phyloP scores from a whole-genome alignment of 106 monocot species.

The Dioscorea alata region DNA sequence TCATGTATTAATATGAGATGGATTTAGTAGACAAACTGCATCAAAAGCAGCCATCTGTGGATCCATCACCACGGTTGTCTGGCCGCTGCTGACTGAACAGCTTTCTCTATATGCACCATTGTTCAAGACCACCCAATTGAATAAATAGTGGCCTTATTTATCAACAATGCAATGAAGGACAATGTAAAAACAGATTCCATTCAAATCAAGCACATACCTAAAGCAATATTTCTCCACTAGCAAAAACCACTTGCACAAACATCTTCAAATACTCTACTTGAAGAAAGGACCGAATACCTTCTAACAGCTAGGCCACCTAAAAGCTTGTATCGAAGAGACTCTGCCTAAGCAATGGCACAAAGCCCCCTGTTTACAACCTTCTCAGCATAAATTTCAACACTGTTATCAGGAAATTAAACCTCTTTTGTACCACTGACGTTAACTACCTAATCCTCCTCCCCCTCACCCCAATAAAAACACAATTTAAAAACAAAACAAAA shows the following conservation, averaged over 20 bases:
- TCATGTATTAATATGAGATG: constrained; percentile 10
- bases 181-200: background rate
- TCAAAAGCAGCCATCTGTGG: constrained; percentile 7
- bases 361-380: constrained; percentile 10
- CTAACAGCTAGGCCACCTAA: constrained; percentile 13
- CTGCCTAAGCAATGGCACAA: background rate
- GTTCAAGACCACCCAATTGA: background rate
- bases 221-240: background rate
- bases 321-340: constrained; percentile 5
- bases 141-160: background rate
- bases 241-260: background rate
- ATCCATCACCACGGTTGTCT: constrained; percentile 34
- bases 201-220: background rate
- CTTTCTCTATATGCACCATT: constrained; percentile 3
- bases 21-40: constrained; percentile 22
- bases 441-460: background rate
- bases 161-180: background rate
- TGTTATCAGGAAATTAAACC: constrained; percentile 8
- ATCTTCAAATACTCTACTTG: background rate
- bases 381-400: background rate
- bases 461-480: constrained; percentile 1
- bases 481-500: background rate
- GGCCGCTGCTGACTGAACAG: constrained; percentile 14
- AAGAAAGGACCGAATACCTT: constrained; percentile 6
- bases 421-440: constrained; percentile 1